A percentile compares a stretch with the other conserved stretches of the same genome.
Evolutionary conservation across 78 protist genomes (phyloP).

Genomic region (Dictyostelium capitatum): DNA sequence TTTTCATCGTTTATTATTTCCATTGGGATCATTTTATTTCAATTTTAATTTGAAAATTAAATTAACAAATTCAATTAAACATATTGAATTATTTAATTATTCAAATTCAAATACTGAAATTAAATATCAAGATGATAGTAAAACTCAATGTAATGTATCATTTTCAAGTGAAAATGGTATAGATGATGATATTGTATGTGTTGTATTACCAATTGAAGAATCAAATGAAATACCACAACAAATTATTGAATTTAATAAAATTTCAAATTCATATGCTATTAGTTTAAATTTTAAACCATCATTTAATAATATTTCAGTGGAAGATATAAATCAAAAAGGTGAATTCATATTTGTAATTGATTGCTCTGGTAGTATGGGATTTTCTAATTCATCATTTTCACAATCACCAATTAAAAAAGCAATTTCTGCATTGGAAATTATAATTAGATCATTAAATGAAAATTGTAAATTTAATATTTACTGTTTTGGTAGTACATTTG

Average conservation of each 20-base stretch:
- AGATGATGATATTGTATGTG: neutral
- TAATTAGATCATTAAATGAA: conserved; percentile 24
- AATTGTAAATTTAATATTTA: conserved; percentile 17
- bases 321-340: conserved; percentile 36
- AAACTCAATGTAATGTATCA: neutral
- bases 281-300: conserved; percentile 25
- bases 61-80: neutral
- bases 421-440: conserved; percentile 10
- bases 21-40: neutral
- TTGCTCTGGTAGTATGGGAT: conserved; percentile 31
- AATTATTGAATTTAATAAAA: neutral
- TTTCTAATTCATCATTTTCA: too few species aligned
- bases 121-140: neutral
- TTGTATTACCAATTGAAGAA: neutral
- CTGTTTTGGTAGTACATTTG: neutral
- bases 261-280: neutral
- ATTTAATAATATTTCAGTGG: neutral
- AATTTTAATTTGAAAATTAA: neutral
- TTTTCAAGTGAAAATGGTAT: neutral
- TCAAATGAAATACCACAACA: neutral
- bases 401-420: conserved; percentile 10
- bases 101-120: neutral
- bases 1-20: conserved; percentile 25
- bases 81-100: neutral
- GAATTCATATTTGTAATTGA: conserved; percentile 1